phyloP scores from a whole-genome alignment of 2,329 filamentous ascomycete genomes.

The Neocucurbitaria cava region DNA sequence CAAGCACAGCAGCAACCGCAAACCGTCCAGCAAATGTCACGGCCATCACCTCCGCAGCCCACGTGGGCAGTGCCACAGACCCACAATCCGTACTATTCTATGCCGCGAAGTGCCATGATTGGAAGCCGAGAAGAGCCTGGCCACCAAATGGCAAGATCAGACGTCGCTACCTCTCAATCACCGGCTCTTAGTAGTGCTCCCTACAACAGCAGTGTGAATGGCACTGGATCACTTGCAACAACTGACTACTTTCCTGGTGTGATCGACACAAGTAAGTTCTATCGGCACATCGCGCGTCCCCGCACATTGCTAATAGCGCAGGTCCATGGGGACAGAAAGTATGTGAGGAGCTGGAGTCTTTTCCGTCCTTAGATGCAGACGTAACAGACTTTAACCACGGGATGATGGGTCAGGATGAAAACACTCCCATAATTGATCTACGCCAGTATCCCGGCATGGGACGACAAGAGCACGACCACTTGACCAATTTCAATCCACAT shows the following conservation, averaged over 20 bases:
- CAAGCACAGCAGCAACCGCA: conserved; percentile 35
- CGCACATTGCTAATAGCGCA: conserved; percentile 29
- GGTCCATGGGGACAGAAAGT: conserved; percentile 50
- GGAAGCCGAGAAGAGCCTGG: conserved; percentile 34
- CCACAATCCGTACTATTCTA: conserved; percentile 41
- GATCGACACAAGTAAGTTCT: conserved; percentile 49
- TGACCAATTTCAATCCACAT: conserved; percentile 50
- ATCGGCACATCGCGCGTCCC: not conserved
- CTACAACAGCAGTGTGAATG: conserved; percentile 31
- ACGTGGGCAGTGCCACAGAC: conserved; percentile 45
- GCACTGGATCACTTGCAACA: conserved; percentile 24
- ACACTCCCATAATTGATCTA: conserved; percentile 51
- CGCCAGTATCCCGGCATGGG: conserved; percentile 45
- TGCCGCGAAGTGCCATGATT: conserved; percentile 28
- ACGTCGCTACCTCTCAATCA: conserved; percentile 31
- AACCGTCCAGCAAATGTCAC: conserved; percentile 34
- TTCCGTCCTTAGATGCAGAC: conserved; percentile 49
- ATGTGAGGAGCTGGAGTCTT: conserved; percentile 48
- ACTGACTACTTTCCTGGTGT: conserved; percentile 46
- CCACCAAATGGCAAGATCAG: conserved; percentile 32
- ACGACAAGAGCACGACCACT: conserved; percentile 39
- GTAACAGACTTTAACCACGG: conserved; percentile 46
- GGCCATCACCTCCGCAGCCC: conserved; percentile 42
- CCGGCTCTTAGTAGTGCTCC: conserved; percentile 28
- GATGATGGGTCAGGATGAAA: conserved; percentile 48